Conservation (phyloP, 1,284 basidiomycete species). For the Cutaneotrichosporon arboriforme region DNA sequence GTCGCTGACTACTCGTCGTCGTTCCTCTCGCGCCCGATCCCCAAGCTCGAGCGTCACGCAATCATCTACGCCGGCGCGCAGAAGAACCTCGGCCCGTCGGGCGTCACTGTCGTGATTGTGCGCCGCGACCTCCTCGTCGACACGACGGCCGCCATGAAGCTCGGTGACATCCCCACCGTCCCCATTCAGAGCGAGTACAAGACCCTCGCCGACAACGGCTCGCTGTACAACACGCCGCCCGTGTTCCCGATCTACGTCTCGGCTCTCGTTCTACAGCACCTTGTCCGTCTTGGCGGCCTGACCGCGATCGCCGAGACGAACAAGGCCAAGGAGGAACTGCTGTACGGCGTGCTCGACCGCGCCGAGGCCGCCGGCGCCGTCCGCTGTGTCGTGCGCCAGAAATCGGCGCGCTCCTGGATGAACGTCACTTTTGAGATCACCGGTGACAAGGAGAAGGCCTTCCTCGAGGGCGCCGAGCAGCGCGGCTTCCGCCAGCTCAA, state of each 20-base stretch:
- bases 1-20: constrained; percentile 96
- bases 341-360: constrained; percentile 67
- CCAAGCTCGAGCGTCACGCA: constrained; percentile 76
- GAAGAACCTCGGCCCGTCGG: constrained; percentile 96
- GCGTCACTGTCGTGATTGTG: constrained; percentile 87
- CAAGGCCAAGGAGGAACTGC: constrained; percentile 62
- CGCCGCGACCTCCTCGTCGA: constrained; percentile 86
- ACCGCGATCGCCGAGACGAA: constrained; percentile 64
- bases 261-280: constrained; percentile 74
- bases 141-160: constrained; percentile 68
- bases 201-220: constrained; percentile 69
- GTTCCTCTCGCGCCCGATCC: constrained; percentile 94
- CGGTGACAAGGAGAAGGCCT: constrained; percentile 63
- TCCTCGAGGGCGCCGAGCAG: constrained; percentile 71
- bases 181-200: constrained; percentile 74
- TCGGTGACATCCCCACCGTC: constrained; percentile 60
- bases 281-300: constrained; percentile 65
- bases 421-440: constrained; percentile 78
- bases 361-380: constrained; percentile 67
- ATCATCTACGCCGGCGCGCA: constrained; percentile 98
- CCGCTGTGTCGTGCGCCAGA: constrained; percentile 60
- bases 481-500: constrained; percentile 77
- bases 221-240: constrained; percentile 92
- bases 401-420: constrained; percentile 79
- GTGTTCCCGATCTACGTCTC: constrained; percentile 89